phyloP scores from a whole-genome alignment of 345 rosid species.

The Citrus maxima region DNA sequence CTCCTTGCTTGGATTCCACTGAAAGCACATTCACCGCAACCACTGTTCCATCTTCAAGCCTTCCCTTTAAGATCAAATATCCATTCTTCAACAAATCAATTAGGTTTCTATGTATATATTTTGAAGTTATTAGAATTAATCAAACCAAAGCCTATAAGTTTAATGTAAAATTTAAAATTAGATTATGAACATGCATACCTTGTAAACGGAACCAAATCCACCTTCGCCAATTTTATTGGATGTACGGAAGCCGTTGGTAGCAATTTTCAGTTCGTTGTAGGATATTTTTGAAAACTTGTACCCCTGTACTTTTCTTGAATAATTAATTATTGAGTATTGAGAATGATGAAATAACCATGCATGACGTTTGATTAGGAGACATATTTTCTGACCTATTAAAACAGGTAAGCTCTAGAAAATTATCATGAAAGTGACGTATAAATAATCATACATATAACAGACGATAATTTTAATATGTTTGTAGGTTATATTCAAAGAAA shows the following conservation, averaged over 20 bases:
- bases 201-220: conserved; percentile 42
- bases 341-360: no score
- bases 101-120: background rate
- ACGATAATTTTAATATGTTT: no score
- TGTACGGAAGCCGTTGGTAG: conserved; percentile 31
- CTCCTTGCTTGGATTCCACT: conserved; percentile 37
- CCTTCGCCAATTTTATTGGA: conserved; percentile 43
- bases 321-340: background rate
- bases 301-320: background rate
- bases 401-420: no score
- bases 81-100: no score
- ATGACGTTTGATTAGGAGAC: background rate
- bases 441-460: no score
- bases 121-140: background rate
- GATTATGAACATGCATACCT: conserved; percentile 19
- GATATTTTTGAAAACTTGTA: conserved; percentile 8
- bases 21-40: conserved; percentile 43
- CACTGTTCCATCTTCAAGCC: conserved; percentile 28
- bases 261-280: conserved; percentile 22
- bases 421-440: no score
- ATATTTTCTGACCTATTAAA: no score
- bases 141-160: background rate
- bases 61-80: conserved; percentile 25
- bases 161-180: background rate
- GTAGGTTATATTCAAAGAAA: no score